Percentiles rank a stretch among this genome's conserved stretches.
Evolutionary conservation across 306 rosid genomes (phyloP).

Genomic region (Phaseolus lunatus): DNA sequence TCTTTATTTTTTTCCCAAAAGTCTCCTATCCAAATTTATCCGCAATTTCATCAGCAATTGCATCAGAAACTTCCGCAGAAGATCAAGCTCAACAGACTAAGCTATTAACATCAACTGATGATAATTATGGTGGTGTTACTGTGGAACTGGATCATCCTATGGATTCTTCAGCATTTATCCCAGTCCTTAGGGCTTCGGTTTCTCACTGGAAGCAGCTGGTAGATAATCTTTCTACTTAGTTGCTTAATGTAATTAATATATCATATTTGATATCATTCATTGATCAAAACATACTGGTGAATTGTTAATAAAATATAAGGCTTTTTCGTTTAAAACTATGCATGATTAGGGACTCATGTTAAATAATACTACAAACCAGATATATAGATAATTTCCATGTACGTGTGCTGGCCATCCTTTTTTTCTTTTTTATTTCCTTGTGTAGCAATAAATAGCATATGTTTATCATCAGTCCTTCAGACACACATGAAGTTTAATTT

Average conservation of each 20-base stretch:
- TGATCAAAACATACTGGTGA: constrained; percentile 25
- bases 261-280: constrained; percentile 8
- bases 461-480: background rate
- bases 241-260: background rate
- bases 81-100: constrained; percentile 45
- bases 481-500: background rate
- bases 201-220: constrained; percentile 79
- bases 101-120: constrained; percentile 57
- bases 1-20: background rate
- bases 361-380: background rate
- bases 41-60: constrained; percentile 40
- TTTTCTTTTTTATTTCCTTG: background rate
- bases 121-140: constrained; percentile 67
- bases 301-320: background rate
- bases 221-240: constrained; percentile 52
- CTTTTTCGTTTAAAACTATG: background rate
- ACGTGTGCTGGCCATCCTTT: background rate
- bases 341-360: background rate
- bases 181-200: constrained; percentile 67
- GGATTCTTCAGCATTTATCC: constrained; percentile 56
- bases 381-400: background rate
- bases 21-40: constrained; percentile 8
- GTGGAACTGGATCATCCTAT: constrained; percentile 67
- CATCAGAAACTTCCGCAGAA: constrained; percentile 42
- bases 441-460: background rate